Evolutionary conservation across 345 rosid species (phyloP).

Genomic region (Zanthoxylum bungeanum): DNA sequence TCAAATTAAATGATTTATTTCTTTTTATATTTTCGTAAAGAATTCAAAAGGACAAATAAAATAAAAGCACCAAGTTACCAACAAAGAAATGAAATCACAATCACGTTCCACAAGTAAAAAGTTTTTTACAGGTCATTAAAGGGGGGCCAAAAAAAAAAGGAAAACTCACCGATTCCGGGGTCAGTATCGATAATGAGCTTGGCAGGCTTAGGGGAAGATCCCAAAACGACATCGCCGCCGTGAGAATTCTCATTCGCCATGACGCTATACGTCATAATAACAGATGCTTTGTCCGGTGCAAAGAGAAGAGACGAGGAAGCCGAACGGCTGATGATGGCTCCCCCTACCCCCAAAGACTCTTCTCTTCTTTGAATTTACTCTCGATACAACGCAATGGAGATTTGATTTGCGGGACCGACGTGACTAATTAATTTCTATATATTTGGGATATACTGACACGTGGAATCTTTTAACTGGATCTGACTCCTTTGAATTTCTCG

Average conservation of each 20-base stretch:
- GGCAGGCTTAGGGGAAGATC: conserved; percentile 25
- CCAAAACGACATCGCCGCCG: conserved; percentile 23
- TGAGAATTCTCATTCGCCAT: conserved; percentile 17
- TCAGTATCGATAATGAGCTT: conserved; percentile 97
- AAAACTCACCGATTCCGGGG: conserved; percentile 90
- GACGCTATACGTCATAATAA: conserved; percentile 30
- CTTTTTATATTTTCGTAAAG: no score
- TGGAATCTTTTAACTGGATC: background rate
- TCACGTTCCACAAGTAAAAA: background rate
- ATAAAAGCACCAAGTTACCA: no score
- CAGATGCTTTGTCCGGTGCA: no score
- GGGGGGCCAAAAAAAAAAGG: background rate
- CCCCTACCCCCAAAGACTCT: no score
- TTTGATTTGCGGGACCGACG: no score
- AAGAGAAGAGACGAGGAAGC: background rate
- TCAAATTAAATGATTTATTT: no score
- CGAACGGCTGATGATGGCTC: background rate
- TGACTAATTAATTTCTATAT: no score
- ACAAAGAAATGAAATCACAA: background rate
- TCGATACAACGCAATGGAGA: background rate
- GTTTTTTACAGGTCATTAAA: no score
- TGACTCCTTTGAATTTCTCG: background rate
- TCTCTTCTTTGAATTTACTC: no score
- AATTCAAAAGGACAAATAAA: no score
- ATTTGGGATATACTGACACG: no score